A percentile compares a stretch with the other conserved stretches of the same genome.
Evolutionary conservation across 495 filamentous ascomycete genomes (phyloP).

Genomic region (Talaromyces trachyspermus): DNA sequence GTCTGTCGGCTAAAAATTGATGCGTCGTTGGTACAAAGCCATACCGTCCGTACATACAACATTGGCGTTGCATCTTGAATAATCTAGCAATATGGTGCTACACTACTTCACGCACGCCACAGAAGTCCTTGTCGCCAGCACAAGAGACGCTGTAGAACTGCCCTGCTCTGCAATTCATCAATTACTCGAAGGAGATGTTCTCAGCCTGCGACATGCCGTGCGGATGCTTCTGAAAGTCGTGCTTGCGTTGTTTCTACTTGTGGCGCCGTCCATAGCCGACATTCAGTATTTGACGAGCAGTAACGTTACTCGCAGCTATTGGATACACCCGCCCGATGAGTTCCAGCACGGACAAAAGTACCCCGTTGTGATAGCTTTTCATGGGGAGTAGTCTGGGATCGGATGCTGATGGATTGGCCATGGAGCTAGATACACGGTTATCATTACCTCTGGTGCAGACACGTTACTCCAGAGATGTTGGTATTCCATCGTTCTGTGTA

Average conservation of each 20-base stretch:
- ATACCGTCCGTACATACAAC: not conserved
- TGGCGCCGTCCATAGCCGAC: constrained; percentile 2
- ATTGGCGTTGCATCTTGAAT: not conserved
- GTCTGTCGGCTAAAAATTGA: no score
- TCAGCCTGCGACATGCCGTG: not conserved
- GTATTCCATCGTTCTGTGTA: not conserved
- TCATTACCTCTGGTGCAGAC: constrained; percentile 3
- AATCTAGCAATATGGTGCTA: not conserved
- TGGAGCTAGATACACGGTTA: constrained; percentile 3
- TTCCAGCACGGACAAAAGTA: not conserved
- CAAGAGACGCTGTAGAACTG: not conserved
- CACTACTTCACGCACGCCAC: not conserved
- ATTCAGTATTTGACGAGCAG: constrained; percentile 4
- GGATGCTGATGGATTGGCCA: constrained; percentile 6
- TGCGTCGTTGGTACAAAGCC: no score
- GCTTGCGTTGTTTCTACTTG: constrained; percentile 2
- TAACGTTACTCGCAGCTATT: constrained; percentile 7
- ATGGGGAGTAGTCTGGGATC: constrained; percentile 2
- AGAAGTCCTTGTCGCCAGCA: not conserved
- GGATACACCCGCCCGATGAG: constrained; percentile 5
- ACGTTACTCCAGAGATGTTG: not conserved
- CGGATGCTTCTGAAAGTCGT: not conserved
- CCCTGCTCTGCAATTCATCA: not conserved
- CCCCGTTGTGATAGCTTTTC: constrained; percentile 3
- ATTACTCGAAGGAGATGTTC: not conserved